A percentile compares a stretch with the other conserved stretches of the same genome.
Evolutionary conservation across 208 protist species (phyloP).

Genomic region (Leptomonas pyrrhocoris): DNA sequence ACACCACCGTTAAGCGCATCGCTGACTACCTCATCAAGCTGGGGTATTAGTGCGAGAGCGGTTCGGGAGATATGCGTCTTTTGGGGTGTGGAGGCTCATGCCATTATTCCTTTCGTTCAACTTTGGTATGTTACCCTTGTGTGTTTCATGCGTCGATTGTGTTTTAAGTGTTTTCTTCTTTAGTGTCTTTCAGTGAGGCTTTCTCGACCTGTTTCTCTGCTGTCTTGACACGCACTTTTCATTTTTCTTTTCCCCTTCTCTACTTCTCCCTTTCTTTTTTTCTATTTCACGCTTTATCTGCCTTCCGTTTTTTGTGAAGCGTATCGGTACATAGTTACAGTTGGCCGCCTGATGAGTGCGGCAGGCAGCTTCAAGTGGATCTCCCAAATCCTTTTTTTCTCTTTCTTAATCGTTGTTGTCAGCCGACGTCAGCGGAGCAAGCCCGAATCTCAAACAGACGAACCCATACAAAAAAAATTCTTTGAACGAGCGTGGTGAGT

Average conservation of each 20-base stretch:
- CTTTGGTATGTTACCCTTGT: conserved; percentile 6
- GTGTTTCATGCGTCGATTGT: conserved; percentile 20
- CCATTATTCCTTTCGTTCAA: conserved; percentile 27
- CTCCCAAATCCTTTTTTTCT: neutral
- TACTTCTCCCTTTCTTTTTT: conserved; percentile 7
- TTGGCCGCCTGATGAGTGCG: too few relatives aligned
- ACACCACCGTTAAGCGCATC: conserved; percentile 83
- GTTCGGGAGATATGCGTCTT: conserved; percentile 11
- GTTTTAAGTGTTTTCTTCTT: conserved; percentile 9
- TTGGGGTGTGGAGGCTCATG: conserved; percentile 16
- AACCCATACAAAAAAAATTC: too few relatives aligned
- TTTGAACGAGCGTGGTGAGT: too few relatives aligned
- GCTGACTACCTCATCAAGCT: conserved; percentile 88
- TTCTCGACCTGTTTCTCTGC: conserved; percentile 21
- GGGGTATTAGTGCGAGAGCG: conserved; percentile 55
- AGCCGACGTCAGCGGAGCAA: too few relatives aligned
- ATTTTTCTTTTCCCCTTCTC: conserved; percentile 2
- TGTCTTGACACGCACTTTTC: neutral
- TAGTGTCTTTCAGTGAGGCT: conserved; percentile 5
- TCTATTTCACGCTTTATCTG: neutral
- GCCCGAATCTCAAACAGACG: too few relatives aligned
- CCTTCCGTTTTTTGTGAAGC: too few relatives aligned
- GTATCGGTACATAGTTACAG: too few relatives aligned
- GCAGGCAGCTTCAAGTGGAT: too few relatives aligned
- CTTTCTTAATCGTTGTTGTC: too few relatives aligned